These are phyloP conservation scores for Fusarium sp. DNA, from an alignment of 2,329 filamentous ascomycete species.

Conservation along the genomic window DNA sequence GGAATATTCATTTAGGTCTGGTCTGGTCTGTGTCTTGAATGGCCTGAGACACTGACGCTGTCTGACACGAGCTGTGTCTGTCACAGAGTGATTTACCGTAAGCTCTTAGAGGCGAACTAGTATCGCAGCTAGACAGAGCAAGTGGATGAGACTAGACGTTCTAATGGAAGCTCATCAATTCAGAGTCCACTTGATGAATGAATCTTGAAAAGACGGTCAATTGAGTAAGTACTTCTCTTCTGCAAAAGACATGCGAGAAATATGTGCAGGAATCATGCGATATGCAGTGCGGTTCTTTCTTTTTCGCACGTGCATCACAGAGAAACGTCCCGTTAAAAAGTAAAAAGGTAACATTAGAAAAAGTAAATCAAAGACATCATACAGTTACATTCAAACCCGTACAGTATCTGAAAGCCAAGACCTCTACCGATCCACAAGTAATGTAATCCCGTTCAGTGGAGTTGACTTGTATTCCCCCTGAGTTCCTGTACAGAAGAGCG, in stretches of 20 bases:
- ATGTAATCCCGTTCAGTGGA: constrained; percentile 4
- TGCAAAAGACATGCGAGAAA: not conserved
- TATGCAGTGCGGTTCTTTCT: constrained; percentile 5
- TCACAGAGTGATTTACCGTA: constrained; percentile 8
- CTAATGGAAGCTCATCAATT: constrained; percentile 2
- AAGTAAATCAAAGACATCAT: constrained; percentile 20
- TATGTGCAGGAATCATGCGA: not conserved
- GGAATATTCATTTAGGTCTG: not conserved
- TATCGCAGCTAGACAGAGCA: constrained; percentile 6
- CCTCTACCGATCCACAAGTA: constrained; percentile 15
- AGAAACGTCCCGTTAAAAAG: not conserved
- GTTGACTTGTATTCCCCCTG: not conserved
- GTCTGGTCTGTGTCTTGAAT: not conserved
- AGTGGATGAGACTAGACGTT: constrained; percentile 13
- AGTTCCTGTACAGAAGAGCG: not conserved
- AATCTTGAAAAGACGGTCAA: constrained; percentile 11
- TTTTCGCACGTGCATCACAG: constrained; percentile 19
- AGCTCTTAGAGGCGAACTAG: not conserved
- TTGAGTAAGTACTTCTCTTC: not conserved
- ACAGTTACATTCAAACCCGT: constrained; percentile 5
- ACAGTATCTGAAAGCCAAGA: constrained; percentile 2
- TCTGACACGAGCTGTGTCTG: constrained; percentile 14
- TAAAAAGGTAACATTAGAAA: not conserved
- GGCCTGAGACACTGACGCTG: constrained; percentile 23
- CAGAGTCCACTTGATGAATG: not conserved